These are phyloP conservation scores for Ustilago vetiveriae DNA, from an alignment of 1,284 basidiomycete genomes.

Conservation along the genomic window DNA sequence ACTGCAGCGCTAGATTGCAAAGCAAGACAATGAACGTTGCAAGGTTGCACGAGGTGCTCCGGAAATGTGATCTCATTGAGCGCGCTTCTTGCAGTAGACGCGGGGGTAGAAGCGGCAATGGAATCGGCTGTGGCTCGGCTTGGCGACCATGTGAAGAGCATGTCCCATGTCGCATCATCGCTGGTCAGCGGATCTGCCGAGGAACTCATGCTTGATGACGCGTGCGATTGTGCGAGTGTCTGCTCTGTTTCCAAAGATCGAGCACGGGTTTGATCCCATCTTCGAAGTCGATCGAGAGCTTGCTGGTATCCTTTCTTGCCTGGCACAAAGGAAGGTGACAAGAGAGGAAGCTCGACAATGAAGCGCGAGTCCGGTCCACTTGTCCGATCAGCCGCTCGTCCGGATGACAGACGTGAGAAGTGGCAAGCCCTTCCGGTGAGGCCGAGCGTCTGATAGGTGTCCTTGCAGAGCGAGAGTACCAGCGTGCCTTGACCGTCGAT, in stretches of 20 bases:
- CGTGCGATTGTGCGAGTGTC: slow-evolving; percentile 22
- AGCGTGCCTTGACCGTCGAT: slow-evolving; percentile 62
- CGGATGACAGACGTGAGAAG: slow-evolving; percentile 52
- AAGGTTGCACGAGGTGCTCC: slow-evolving; percentile 21
- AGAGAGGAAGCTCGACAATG: slow-evolving; percentile 56
- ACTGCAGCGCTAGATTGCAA: neutral
- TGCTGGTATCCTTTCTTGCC: slow-evolving; percentile 61
- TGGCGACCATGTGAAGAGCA: slow-evolving; percentile 47
- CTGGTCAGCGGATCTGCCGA: slow-evolving; percentile 6
- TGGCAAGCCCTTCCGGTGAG: slow-evolving; percentile 59
- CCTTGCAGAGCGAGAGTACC: slow-evolving; percentile 58
- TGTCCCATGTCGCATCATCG: slow-evolving; percentile 45
- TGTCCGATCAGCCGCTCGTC: slow-evolving; percentile 59
- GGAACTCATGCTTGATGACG: slow-evolving; percentile 16
- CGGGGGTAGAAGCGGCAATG: neutral
- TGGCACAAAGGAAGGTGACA: slow-evolving; percentile 58
- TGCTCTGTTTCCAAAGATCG: slow-evolving; percentile 5
- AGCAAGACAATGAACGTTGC: slow-evolving; percentile 7
- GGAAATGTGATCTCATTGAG: slow-evolving; percentile 36
- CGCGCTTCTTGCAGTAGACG: neutral
- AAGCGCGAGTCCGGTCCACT: slow-evolving; percentile 56
- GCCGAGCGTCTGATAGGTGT: slow-evolving; percentile 65
- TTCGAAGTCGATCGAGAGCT: slow-evolving; percentile 39
- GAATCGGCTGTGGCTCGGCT: slow-evolving; percentile 3
- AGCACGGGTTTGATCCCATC: slow-evolving; percentile 52